Evolutionary conservation across 768 basidiomycete genomes (phyloP), one percentile per base, ranked within the genome.

Genomic region (Serendipita indica): DNA sequence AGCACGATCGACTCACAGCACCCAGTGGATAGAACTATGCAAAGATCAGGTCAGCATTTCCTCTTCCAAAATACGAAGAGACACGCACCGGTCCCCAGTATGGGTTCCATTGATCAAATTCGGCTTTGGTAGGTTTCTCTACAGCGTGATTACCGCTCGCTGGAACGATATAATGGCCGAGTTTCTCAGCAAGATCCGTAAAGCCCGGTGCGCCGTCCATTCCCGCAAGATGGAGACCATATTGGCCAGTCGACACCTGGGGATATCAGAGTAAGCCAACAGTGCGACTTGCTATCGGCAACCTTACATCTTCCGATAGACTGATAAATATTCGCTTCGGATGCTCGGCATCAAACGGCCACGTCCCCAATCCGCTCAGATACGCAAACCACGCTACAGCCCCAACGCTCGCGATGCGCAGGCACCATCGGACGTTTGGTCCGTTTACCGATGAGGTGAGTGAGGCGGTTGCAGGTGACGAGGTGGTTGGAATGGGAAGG

Each of bases 251-350:
- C 3, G 83, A 84, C 45, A 89, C 74, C 88, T 92, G 64, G 3
- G 33, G 57, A 28, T 20, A 33, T 18, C 22, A 16, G 39, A 41
- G 20, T 30, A 33, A 33, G 18, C 7, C 33, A 34, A 33, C 13
- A 28, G 2, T 22, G 22, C 27, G n/a, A 69, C 82, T 64, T 67
- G n/a, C n/a, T n/a, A n/a, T n/a, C n/a, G n/a, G n/a, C n/a, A n/a
- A n/a, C n/a, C n/a, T n/a, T n/a, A 91, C 91, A 65, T 97, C 89
- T 69, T 94, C 89, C 63, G 83, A 74, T 66, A 90, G 84, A 39
- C 96, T 70, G 33, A 91, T 76, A 64, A 89, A 92, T 52, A 94
- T 52, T 58, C 94, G 74, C 70, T 89, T 89, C 64, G 91, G 93
- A 67, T 97, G 94, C 75, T 81, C 80, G 14, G 65, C 69, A 64